Percentiles rank a stretch among this genome's conserved stretches.
phyloP scores from a whole-genome alignment of 1,139 yeast genomes.

The Spathaspora sp. region DNA sequence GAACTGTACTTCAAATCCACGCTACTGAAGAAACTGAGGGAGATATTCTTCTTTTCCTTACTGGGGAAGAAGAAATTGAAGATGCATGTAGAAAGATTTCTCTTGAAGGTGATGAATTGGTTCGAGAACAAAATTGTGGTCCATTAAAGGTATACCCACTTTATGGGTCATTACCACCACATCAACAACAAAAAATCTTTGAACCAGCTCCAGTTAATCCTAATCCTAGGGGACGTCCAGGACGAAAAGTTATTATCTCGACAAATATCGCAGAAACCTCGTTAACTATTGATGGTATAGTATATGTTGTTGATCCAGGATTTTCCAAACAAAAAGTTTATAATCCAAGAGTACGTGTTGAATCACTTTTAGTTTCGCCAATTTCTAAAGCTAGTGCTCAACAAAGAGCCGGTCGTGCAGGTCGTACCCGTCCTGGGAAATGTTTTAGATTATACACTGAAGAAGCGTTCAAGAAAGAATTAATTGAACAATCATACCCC shows the following conservation, averaged over 20 bases:
- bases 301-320: constrained; percentile 96
- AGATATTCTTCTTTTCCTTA: constrained; percentile 81
- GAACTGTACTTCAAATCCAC: constrained; percentile 94
- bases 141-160: constrained; percentile 88
- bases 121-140: constrained; percentile 87
- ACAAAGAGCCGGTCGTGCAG: constrained; percentile 99
- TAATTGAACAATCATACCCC: constrained; percentile 93
- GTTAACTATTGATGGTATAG: constrained; percentile 95
- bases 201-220: constrained; percentile 78
- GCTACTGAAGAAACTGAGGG: constrained; percentile 90
- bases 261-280: constrained; percentile 98
- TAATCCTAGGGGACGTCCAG: constrained; percentile 75
- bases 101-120: constrained; percentile 82
- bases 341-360: constrained; percentile 95
- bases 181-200: constrained; percentile 90
- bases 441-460: constrained; percentile 96
- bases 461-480: constrained; percentile 91
- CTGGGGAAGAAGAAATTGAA: constrained; percentile 98
- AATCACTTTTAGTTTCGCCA: constrained; percentile 90
- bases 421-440: constrained; percentile 98
- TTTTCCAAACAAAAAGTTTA: constrained; percentile 95
- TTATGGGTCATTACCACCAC: constrained; percentile 94
- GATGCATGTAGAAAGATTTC: constrained; percentile 90
- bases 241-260: constrained; percentile 90
- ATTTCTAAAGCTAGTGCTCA: constrained; percentile 97